Evolutionary conservation across 2,329 filamentous ascomycete genomes (phyloP).

Genomic region (Colletotrichum godetiae): DNA sequence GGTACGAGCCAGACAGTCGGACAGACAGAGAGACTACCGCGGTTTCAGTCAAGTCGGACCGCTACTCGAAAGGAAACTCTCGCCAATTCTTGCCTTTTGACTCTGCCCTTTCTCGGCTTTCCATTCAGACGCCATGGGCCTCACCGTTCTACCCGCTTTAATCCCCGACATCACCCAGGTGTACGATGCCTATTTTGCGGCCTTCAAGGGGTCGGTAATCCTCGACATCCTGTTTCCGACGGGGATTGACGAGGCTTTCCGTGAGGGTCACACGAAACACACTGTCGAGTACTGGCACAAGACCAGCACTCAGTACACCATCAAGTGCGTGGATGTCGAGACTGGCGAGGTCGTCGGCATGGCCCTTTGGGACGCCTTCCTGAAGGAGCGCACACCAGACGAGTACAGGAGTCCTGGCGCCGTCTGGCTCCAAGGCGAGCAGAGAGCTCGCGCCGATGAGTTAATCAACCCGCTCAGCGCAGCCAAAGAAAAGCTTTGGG

Average conservation of each 20-base stretch:
- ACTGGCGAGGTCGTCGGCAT: conserved; percentile 58
- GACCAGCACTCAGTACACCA: conserved; percentile 54
- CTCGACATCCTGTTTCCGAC: conserved; percentile 56
- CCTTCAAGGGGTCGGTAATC: conserved; percentile 54
- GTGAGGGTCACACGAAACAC: conserved; percentile 53
- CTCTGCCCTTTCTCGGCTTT: conserved; percentile 2
- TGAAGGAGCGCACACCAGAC: conserved; percentile 49
- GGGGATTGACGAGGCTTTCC: conserved; percentile 50
- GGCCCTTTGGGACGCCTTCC: conserved; percentile 57
- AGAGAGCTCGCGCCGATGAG: conserved; percentile 54
- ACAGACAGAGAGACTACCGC: neutral
- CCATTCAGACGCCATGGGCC: conserved; percentile 44
- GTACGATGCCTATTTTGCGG: conserved; percentile 60
- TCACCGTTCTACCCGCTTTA: conserved; percentile 55
- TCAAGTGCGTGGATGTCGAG: conserved; percentile 58
- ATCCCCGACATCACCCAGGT: conserved; percentile 57
- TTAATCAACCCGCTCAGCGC: conserved; percentile 55
- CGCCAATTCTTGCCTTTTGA: neutral
- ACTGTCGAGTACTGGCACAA: conserved; percentile 53
- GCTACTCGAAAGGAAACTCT: neutral
- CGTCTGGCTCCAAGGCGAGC: conserved; percentile 56
- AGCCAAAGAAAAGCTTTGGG: conserved; percentile 53
- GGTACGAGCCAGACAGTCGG: no score
- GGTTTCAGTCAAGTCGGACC: neutral
- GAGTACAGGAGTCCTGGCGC: conserved; percentile 57